A percentile compares a stretch with the other conserved stretches of the same genome.
Conservation (phyloP, 805 yeast genomes). For the Kodamaea leandrae region DNA sequence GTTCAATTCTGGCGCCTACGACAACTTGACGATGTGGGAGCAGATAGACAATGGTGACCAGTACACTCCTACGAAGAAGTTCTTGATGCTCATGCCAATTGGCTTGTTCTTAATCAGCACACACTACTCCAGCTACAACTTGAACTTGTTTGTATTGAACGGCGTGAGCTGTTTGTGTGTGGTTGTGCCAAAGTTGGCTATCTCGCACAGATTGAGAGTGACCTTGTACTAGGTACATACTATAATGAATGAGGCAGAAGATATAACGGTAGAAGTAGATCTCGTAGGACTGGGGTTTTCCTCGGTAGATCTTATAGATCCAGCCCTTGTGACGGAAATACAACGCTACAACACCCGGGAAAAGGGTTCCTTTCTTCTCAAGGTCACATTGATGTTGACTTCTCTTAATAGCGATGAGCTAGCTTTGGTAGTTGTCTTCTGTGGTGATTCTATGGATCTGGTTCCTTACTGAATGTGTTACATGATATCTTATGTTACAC, state of each 20-base stretch:
- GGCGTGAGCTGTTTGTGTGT: slow-evolving; percentile 79
- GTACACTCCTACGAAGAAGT: slow-evolving; percentile 94
- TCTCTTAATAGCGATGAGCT: too few species aligned
- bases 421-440: too few species aligned
- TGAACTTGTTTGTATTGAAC: slow-evolving; percentile 74
- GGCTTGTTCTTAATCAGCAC: slow-evolving; percentile 81
- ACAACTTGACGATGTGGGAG: slow-evolving; percentile 97
- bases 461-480: too few species aligned
- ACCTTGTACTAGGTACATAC: slow-evolving; percentile 36
- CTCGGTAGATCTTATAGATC: too few species aligned
- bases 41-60: slow-evolving; percentile 95
- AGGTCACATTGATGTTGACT: too few species aligned
- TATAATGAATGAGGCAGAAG: not conserved
- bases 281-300: too few species aligned
- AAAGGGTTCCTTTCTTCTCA: too few species aligned
- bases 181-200: slow-evolving; percentile 88
- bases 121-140: slow-evolving; percentile 84
- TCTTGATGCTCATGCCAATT: slow-evolving; percentile 89
- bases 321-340: too few species aligned
- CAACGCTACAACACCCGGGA: too few species aligned
- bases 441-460: too few species aligned
- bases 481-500: too few species aligned
- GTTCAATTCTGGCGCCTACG: slow-evolving; percentile 94
- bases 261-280: too few species aligned
- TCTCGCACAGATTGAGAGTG: slow-evolving; percentile 74